phyloP scores from a whole-genome alignment of 805 yeast genomes.

The Citeromyces matritensis region DNA sequence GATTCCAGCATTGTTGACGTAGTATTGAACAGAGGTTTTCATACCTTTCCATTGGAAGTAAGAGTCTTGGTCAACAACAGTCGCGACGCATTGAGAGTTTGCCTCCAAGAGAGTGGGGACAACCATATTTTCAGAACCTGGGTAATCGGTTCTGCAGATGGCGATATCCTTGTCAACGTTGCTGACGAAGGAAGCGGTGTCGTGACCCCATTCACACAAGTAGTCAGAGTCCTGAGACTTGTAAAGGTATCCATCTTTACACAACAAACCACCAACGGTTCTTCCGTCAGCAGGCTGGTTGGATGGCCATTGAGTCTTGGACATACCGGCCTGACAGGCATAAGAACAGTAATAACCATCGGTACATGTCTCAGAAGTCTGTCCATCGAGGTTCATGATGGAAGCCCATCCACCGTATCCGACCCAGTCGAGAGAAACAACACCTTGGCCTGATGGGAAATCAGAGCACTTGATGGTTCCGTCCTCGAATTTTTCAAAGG shows the following conservation, averaged over 20 bases:
- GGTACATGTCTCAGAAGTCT: constrained; percentile 55
- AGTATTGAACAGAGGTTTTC: constrained; percentile 87
- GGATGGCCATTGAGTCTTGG: constrained; percentile 96
- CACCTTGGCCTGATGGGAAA: constrained; percentile 70
- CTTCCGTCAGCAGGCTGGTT: constrained; percentile 79
- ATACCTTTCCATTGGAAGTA: constrained; percentile 78
- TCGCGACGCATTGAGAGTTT: constrained; percentile 48
- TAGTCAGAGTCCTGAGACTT: constrained; percentile 56
- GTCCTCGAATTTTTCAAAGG: constrained; percentile 43
- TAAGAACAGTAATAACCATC: constrained; percentile 95
- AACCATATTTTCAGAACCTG: constrained; percentile 98
- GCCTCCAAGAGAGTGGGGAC: constrained; percentile 74
- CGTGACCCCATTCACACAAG: constrained; percentile 81
- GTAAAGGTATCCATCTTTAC: constrained; percentile 77
- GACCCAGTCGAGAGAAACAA: constrained; percentile 41
- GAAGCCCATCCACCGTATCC: constrained; percentile 36
- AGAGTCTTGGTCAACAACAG: constrained; percentile 64
- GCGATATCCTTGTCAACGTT: constrained; percentile 58
- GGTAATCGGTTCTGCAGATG: constrained; percentile 96
- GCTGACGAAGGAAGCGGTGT: constrained; percentile 54
- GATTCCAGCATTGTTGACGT: constrained; percentile 95
- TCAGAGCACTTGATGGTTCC: constrained; percentile 55
- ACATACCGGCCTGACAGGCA: constrained; percentile 98
- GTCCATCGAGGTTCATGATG: constrained; percentile 27
- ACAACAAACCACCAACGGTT: constrained; percentile 84